Percentiles rank a stretch among this genome's conserved stretches.
These are phyloP conservation scores for Rhinocladiella mackenziei DNA, from an alignment of 2,329 filamentous ascomycete species.

Conservation along the genomic window DNA sequence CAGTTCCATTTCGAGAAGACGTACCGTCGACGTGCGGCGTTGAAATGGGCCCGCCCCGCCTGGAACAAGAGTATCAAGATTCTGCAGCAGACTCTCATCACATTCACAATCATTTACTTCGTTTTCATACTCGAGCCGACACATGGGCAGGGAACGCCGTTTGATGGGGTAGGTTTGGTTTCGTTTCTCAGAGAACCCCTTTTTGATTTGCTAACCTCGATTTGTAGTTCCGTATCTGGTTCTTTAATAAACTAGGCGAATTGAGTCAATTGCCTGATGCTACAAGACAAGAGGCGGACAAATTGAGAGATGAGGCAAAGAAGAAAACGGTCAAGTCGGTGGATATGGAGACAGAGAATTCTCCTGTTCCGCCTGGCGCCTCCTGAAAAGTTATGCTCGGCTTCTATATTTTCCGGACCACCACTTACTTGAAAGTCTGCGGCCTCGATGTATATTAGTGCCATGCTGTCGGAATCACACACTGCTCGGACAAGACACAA, in stretches of 20 bases:
- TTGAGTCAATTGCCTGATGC: constrained; percentile 21
- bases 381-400: too few species aligned
- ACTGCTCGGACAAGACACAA: too few species aligned
- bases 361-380: too few species aligned
- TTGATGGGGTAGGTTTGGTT: constrained; percentile 26
- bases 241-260: constrained; percentile 21
- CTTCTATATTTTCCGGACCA: too few species aligned
- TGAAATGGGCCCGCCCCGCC: constrained; percentile 56
- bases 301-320: constrained; percentile 22
- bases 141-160: constrained; percentile 23
- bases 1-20: constrained; percentile 65
- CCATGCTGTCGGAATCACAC: too few species aligned
- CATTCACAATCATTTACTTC: constrained; percentile 25
- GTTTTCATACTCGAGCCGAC: constrained; percentile 27
- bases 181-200: too few species aligned
- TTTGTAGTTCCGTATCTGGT: constrained; percentile 27
- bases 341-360: too few species aligned
- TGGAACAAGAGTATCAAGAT: constrained; percentile 58
- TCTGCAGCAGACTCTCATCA: constrained; percentile 53
- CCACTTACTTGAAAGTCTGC: too few species aligned
- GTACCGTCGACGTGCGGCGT: constrained; percentile 57
- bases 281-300: constrained; percentile 19
- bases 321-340: constrained; percentile 11
- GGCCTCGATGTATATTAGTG: too few species aligned
- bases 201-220: too few species aligned